Conservation (phyloP, 1,284 basidiomycete species). For the Cryptococcus depauperatus region DNA sequence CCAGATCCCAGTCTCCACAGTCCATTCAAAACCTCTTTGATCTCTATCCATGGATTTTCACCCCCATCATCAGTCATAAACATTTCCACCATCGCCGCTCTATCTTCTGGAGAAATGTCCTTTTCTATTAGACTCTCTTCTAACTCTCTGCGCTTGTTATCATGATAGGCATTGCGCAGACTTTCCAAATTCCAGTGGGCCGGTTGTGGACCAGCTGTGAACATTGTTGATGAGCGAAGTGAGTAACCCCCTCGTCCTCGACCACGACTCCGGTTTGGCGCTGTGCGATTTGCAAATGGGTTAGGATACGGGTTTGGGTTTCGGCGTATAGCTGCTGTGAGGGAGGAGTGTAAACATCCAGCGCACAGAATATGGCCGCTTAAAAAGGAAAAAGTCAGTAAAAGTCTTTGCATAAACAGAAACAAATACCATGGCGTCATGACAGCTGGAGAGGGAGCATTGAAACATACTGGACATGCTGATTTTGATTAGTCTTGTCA, state of each 20-base stretch:
- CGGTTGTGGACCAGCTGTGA: slow-evolving; percentile 12
- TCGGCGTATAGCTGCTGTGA: slow-evolving; percentile 33
- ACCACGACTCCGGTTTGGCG: slow-evolving; percentile 14
- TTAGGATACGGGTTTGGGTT: slow-evolving; percentile 27
- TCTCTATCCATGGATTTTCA: slow-evolving; percentile 8
- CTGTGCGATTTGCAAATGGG: not conserved
- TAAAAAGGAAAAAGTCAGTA: not conserved
- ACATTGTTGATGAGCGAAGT: not conserved
- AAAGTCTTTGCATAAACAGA: not conserved
- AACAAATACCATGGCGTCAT: slow-evolving; percentile 33
- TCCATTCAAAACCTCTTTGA: slow-evolving; percentile 27
- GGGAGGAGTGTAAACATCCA: slow-evolving; percentile 32
- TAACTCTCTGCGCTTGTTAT: not conserved
- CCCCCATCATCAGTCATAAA: slow-evolving; percentile 8
- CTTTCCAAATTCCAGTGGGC: slow-evolving; percentile 23
- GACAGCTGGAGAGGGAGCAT: slow-evolving; percentile 26
- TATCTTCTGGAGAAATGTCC: slow-evolving; percentile 7
- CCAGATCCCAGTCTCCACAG: slow-evolving; percentile 27
- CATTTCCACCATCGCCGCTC: slow-evolving; percentile 11
- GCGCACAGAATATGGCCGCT: slow-evolving; percentile 41
- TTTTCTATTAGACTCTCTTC: slow-evolving; percentile 1
- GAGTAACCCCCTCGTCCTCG: slow-evolving; percentile 7
- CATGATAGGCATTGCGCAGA: slow-evolving; percentile 11
- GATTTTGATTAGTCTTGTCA: not conserved
- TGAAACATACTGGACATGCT: slow-evolving; percentile 42